Evolutionary conservation across 2,329 filamentous ascomycete genomes (phyloP).

Genomic region (Fusarium xyrophilum): DNA sequence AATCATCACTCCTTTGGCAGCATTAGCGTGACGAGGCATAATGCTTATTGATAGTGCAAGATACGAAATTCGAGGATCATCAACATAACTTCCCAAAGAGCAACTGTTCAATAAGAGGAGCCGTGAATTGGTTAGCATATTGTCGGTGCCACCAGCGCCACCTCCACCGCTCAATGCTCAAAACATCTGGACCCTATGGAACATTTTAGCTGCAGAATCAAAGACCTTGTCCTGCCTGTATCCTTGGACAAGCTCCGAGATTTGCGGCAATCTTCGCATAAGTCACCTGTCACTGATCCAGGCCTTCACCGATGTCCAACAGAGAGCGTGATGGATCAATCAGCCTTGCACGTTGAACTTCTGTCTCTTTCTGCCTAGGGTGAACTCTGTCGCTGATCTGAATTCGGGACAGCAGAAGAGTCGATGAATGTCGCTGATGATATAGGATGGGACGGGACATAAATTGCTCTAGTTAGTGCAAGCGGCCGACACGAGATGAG

Average conservation of each 20-base stretch:
- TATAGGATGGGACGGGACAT: not conserved
- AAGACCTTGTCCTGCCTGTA: not conserved
- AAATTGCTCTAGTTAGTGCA: not conserved
- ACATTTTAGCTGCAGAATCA: constrained; percentile 11
- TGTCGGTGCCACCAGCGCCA: not conserved
- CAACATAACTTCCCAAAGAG: not conserved
- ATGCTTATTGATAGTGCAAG: not conserved
- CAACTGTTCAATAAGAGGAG: not conserved
- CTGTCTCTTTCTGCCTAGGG: not conserved
- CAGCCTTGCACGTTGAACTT: constrained; percentile 10
- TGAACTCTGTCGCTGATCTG: not conserved
- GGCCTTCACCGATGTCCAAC: not conserved
- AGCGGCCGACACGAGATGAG: constrained; percentile 8
- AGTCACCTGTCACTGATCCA: not conserved
- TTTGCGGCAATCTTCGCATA: constrained; percentile 22
- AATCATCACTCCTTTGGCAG: not conserved
- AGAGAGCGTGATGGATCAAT: not conserved
- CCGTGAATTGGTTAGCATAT: constrained; percentile 1
- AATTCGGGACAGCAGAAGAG: not conserved
- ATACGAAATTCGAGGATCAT: not conserved
- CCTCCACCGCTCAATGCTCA: constrained; percentile 14
- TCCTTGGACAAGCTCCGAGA: not conserved
- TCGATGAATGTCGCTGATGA: constrained; percentile 1
- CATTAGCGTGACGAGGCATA: constrained; percentile 12
- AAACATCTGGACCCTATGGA: not conserved